phyloP scores from a whole-genome alignment of 2,329 filamentous ascomycete species.

The Knufia fluminis region DNA sequence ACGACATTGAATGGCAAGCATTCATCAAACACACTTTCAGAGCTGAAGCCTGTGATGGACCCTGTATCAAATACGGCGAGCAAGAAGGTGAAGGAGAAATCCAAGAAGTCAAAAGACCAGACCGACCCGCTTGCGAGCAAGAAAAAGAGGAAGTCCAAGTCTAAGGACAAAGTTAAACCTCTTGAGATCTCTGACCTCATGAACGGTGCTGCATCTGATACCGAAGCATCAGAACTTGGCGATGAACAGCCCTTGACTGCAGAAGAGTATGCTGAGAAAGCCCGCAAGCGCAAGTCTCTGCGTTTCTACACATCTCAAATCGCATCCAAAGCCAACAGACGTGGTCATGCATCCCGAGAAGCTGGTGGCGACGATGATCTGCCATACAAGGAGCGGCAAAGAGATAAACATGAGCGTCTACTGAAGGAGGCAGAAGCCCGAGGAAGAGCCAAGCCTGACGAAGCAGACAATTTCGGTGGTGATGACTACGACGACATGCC shows the following conservation, averaged over 20 bases:
- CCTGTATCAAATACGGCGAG: constrained; percentile 25
- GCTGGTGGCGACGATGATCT: constrained; percentile 49
- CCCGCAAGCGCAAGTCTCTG: constrained; percentile 77
- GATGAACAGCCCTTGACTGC: constrained; percentile 75
- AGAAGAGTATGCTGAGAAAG: constrained; percentile 75
- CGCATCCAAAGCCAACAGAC: constrained; percentile 84
- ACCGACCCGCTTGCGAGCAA: constrained; percentile 28
- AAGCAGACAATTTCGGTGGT: constrained; percentile 56
- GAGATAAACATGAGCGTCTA: constrained; percentile 75
- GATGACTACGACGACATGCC: constrained; percentile 25
- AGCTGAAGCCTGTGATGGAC: constrained; percentile 23
- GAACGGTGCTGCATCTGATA: constrained; percentile 31
- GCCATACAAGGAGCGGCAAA: constrained; percentile 78
- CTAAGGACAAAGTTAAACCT: constrained; percentile 52
- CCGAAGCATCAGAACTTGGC: constrained; percentile 79
- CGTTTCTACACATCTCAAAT: constrained; percentile 98
- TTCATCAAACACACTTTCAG: constrained; percentile 32
- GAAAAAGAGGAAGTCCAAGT: constrained; percentile 50
- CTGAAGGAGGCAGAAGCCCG: constrained; percentile 81
- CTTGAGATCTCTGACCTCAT: constrained; percentile 36
- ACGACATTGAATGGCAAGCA: constrained; percentile 16
- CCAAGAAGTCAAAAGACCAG: constrained; percentile 18
- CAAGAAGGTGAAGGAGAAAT: constrained; percentile 31
- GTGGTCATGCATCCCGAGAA: constrained; percentile 54
- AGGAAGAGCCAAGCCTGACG: constrained; percentile 57